A percentile compares a stretch with the other conserved stretches of the same genome.
phyloP scores from a whole-genome alignment of 2,329 filamentous ascomycete species.

The Penicillium sp. region DNA sequence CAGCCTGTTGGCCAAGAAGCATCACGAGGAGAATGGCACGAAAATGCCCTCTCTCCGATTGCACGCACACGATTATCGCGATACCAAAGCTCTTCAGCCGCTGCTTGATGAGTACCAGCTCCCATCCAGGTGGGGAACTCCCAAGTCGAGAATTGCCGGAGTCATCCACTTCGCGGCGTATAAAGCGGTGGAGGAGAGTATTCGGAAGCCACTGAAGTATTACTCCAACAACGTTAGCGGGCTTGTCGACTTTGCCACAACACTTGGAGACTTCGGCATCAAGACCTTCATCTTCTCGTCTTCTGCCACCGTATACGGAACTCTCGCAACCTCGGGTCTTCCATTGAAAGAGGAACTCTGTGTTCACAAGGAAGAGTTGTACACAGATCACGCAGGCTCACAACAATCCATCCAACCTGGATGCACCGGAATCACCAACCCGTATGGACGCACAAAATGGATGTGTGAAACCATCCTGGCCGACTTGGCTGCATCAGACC shows the following conservation, averaged over 20 bases:
- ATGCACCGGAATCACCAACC: slow-evolving; percentile 60
- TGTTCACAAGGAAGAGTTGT: slow-evolving; percentile 52
- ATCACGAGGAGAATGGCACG: slow-evolving; percentile 41
- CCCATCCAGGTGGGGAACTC: slow-evolving; percentile 34
- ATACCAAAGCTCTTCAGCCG: slow-evolving; percentile 43
- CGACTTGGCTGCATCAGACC: slow-evolving; percentile 61
- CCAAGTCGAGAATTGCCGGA: slow-evolving; percentile 55
- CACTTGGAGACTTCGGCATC: slow-evolving; percentile 60
- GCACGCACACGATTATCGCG: slow-evolving; percentile 51
- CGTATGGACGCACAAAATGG: slow-evolving; percentile 67
- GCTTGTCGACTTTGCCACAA: slow-evolving; percentile 58
- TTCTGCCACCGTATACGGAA: slow-evolving; percentile 66
- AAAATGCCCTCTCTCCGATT: slow-evolving; percentile 48
- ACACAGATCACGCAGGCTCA: slow-evolving; percentile 45
- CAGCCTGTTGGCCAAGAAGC: slow-evolving; percentile 31
- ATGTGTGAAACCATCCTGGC: slow-evolving; percentile 67
- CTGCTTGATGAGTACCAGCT: slow-evolving; percentile 47
- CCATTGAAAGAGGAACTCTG: slow-evolving; percentile 59
- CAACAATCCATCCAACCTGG: slow-evolving; percentile 49
- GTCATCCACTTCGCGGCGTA: slow-evolving; percentile 71
- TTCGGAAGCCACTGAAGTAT: slow-evolving; percentile 60
- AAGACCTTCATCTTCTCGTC: slow-evolving; percentile 68
- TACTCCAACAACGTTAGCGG: slow-evolving; percentile 69
- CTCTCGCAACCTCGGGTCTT: slow-evolving; percentile 51
- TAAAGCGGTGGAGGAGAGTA: slow-evolving; percentile 66